phyloP scores from a whole-genome alignment of 2,329 filamentous ascomycete species.

The Exserohilum rostratum region DNA sequence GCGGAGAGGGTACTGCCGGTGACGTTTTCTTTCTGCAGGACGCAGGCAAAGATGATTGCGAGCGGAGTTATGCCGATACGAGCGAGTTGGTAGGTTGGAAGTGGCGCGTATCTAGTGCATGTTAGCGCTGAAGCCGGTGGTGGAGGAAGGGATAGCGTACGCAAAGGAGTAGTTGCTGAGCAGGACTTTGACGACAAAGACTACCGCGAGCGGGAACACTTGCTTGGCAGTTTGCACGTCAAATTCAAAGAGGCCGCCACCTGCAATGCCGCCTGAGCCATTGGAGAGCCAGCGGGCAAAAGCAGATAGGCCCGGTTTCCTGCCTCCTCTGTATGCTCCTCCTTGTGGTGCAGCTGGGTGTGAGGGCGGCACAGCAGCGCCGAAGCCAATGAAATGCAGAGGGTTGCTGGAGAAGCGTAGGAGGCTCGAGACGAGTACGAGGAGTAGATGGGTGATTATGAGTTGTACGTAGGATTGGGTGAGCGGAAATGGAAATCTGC shows the following conservation, averaged over 20 bases:
- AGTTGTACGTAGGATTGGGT: constrained; percentile 59
- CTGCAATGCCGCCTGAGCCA: constrained; percentile 57
- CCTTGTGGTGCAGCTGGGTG: constrained; percentile 41
- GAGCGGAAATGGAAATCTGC: constrained; percentile 60
- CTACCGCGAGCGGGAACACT: constrained; percentile 56
- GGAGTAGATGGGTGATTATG: constrained; percentile 56
- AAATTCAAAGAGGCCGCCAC: constrained; percentile 62
- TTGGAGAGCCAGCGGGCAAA: constrained; percentile 48
- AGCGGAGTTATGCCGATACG: constrained; percentile 59
- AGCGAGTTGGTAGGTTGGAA: constrained; percentile 59
- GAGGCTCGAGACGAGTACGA: constrained; percentile 56
- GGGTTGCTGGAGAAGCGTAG: constrained; percentile 54
- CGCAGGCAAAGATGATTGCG: constrained; percentile 56
- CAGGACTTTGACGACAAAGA: constrained; percentile 58
- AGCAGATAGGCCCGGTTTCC: constrained; percentile 28
- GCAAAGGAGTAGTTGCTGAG: constrained; percentile 62
- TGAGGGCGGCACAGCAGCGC: constrained; percentile 54
- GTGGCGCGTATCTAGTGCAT: constrained; percentile 54
- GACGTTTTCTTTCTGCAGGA: constrained; percentile 55
- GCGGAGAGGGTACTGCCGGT: constrained; percentile 58
- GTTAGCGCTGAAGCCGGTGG: constrained; percentile 9
- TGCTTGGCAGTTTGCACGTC: constrained; percentile 55
- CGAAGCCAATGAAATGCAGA: constrained; percentile 52
- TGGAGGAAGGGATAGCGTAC: constrained; percentile 37
- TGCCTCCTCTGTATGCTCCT: constrained; percentile 37